phyloP scores from a whole-genome alignment of 1,284 basidiomycete genomes.

The Earliella scabrosa region DNA sequence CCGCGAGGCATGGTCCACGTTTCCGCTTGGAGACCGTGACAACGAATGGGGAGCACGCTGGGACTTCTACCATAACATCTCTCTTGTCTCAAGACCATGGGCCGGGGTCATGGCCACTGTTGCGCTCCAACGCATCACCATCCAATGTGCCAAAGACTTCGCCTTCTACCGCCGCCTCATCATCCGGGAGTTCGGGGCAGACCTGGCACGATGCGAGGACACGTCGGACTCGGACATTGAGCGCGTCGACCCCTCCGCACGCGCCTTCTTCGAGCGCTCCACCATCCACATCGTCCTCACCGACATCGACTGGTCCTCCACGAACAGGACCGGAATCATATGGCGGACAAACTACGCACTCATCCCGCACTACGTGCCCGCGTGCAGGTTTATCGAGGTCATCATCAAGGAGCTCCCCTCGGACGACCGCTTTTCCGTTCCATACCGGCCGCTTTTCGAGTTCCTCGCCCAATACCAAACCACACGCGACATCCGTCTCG shows the following conservation, averaged over 20 bases:
- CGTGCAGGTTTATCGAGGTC: conserved; percentile 12
- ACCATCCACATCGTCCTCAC: conserved; percentile 18
- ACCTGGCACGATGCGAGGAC: conserved; percentile 2
- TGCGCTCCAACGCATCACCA: conserved; percentile 12
- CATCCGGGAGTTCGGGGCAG: conserved; percentile 8
- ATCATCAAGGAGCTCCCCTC: conserved; percentile 13
- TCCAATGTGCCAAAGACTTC: conserved; percentile 13
- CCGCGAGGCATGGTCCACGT: conserved; percentile 12
- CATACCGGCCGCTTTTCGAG: conserved; percentile 18
- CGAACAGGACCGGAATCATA: neutral
- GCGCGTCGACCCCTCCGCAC: conserved; percentile 10
- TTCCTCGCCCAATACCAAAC: conserved; percentile 15
- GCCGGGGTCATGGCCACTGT: conserved; percentile 9
- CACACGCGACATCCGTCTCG: conserved; percentile 8
- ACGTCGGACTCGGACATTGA: conserved; percentile 2
- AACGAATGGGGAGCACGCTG: conserved; percentile 13
- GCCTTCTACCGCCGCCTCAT: conserved; percentile 11
- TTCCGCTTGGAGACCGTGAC: neutral
- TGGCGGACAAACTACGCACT: conserved; percentile 17
- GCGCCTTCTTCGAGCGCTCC: conserved; percentile 11
- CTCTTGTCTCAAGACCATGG: conserved; percentile 11
- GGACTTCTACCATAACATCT: conserved; percentile 10
- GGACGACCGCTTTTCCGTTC: conserved; percentile 7
- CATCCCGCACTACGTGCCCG: conserved; percentile 19
- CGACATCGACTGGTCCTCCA: conserved; percentile 4